A percentile compares a stretch with the other conserved stretches of the same genome.
Conservation (phyloP, 2,329 filamentous ascomycete species). For the Myriangium duriaei region DNA sequence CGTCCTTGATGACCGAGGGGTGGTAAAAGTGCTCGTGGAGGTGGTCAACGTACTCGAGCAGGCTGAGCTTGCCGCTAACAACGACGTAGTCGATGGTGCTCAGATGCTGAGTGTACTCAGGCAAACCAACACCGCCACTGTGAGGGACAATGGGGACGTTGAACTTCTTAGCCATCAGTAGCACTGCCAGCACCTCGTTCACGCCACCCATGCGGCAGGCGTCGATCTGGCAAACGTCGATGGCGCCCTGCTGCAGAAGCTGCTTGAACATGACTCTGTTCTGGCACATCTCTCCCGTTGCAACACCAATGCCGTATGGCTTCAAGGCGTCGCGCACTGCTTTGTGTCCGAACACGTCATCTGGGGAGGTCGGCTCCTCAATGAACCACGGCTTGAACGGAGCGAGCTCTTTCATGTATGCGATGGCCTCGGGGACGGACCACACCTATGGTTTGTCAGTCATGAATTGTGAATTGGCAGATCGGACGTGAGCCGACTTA, state of each 20-base stretch:
- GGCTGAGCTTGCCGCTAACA: slow-evolving; percentile 65
- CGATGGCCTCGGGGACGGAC: slow-evolving; percentile 80
- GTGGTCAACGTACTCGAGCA: slow-evolving; percentile 87
- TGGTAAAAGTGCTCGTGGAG: slow-evolving; percentile 87
- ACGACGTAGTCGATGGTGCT: slow-evolving; percentile 88
- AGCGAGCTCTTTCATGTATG: slow-evolving; percentile 69
- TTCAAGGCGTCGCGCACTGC: slow-evolving; percentile 69
- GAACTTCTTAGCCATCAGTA: slow-evolving; percentile 73
- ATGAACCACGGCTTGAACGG: slow-evolving; percentile 90
- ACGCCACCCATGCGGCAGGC: slow-evolving; percentile 82
- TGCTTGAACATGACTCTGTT: slow-evolving; percentile 94
- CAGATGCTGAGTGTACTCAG: slow-evolving; percentile 88
- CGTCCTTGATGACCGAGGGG: slow-evolving; percentile 66
- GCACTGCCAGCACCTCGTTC: slow-evolving; percentile 82
- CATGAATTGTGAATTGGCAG: too few relatives aligned
- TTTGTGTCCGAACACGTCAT: slow-evolving; percentile 81
- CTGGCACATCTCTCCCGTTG: slow-evolving; percentile 91
- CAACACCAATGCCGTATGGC: slow-evolving; percentile 66
- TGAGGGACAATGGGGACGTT: slow-evolving; percentile 77
- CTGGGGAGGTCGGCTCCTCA: slow-evolving; percentile 82
- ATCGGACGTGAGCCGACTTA: too few relatives aligned
- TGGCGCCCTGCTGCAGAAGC: slow-evolving; percentile 63
- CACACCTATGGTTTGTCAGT: too few relatives aligned
- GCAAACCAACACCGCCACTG: slow-evolving; percentile 76
- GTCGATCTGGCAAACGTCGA: slow-evolving; percentile 82